Conservation (phyloP, 257 asterid genomes). For the Thymus quinquecostatus region DNA sequence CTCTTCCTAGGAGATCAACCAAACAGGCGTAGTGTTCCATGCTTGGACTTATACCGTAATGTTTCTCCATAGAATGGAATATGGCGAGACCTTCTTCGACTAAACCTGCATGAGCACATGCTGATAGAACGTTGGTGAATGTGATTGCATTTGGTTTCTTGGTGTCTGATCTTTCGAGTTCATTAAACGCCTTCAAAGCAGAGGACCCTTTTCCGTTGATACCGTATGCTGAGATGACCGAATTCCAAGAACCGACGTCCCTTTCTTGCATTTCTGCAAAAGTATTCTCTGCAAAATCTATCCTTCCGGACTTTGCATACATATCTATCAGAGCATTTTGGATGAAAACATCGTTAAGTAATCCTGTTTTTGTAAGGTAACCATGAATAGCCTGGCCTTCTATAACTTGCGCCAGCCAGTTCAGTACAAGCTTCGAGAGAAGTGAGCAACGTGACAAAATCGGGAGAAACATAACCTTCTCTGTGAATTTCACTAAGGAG, state of each 20-base stretch:
- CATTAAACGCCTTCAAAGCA: slow-evolving; percentile 29
- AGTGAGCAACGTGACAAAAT: slow-evolving; percentile 48
- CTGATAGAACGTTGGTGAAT: slow-evolving; percentile 42
- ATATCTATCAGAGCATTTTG: slow-evolving; percentile 54
- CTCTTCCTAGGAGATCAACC: slow-evolving; percentile 53
- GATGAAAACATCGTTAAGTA: slow-evolving; percentile 42
- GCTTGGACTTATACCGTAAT: slow-evolving; percentile 30
- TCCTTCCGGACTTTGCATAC: slow-evolving; percentile 52
- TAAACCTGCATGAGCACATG: slow-evolving; percentile 50
- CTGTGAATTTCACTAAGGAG: slow-evolving; percentile 39
- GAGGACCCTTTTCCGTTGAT: slow-evolving; percentile 41
- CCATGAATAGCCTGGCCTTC: slow-evolving; percentile 49
- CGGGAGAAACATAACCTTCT: slow-evolving; percentile 34
- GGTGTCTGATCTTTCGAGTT: slow-evolving; percentile 26
- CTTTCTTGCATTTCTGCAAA: slow-evolving; percentile 46
- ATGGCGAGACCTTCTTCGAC: slow-evolving; percentile 42
- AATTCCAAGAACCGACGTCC: slow-evolving; percentile 53
- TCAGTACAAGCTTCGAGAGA: slow-evolving; percentile 51
- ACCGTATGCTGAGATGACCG: slow-evolving; percentile 53
- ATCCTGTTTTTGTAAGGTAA: slow-evolving; percentile 41
- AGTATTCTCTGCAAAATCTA: slow-evolving; percentile 39
- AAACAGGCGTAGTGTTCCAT: slow-evolving; percentile 50
- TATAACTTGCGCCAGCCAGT: slow-evolving; percentile 39
- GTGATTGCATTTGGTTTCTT: slow-evolving; percentile 40
- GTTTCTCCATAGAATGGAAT: slow-evolving; percentile 37